Percentiles rank a stretch among this genome's conserved stretches.
phyloP scores from a whole-genome alignment of 2,329 filamentous ascomycete species.

The Aurifilum marmelostoma region DNA sequence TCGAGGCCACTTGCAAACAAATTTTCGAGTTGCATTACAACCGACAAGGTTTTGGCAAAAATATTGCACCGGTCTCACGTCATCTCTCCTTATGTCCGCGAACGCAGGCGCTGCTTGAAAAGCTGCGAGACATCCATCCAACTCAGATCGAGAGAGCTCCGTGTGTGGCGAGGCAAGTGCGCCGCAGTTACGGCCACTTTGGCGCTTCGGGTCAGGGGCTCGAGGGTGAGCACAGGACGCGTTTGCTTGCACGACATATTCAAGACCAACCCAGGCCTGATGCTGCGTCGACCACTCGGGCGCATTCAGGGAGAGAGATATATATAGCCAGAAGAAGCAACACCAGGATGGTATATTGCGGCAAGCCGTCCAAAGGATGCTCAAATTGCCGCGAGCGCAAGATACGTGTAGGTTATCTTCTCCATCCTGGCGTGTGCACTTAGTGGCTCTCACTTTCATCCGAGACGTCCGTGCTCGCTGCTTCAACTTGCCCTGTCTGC shows the following conservation, averaged over 20 bases:
- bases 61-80: neutral
- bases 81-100: neutral
- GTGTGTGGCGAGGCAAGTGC: neutral
- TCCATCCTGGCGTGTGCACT: neutral
- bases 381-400: conserved; percentile 59
- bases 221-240: neutral
- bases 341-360: conserved; percentile 58
- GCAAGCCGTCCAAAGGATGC: conserved; percentile 60
- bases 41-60: neutral
- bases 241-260: neutral
- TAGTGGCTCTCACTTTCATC: neutral
- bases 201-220: neutral
- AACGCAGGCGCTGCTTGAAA: neutral
- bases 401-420: conserved; percentile 51
- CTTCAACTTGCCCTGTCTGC: neutral
- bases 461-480: too few species aligned
- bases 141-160: neutral
- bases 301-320: neutral
- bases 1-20: neutral
- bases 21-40: neutral
- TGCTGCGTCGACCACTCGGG: neutral
- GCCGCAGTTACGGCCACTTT: neutral
- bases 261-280: neutral
- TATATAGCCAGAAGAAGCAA: neutral
- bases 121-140: neutral